Evolutionary conservation across 2,329 filamentous ascomycete genomes (phyloP), one percentile per base, ranked within the genome.

Genomic region (Neoarthrinium moseri): DNA sequence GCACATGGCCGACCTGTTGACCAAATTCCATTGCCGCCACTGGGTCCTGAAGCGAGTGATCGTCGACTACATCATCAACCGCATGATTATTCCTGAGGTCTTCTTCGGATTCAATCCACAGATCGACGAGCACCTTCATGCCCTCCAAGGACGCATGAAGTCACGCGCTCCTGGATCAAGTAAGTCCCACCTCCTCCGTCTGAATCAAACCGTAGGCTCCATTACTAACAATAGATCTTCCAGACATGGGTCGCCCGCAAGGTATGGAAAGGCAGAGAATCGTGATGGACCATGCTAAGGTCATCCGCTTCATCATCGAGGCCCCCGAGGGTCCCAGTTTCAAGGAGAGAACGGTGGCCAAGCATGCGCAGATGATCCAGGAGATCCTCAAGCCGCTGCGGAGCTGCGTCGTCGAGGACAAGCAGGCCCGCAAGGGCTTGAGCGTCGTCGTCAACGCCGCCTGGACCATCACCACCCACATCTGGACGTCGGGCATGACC

Each of bases 401-500:
- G 7, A 50, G 52, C 5, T 41, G 30, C 22, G 45, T 43, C 2
- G 45, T 50, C 3, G 37, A 52, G 7, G 51, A 52, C 10, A 52
- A 58, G 5, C 23, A 23, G 0, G 57, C 57, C 2, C 27, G 50
- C 4, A 53, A 51, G 44, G 48, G 50, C 0, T 27, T 63, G 4
- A 51, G 51, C 3, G 46, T 61, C 22, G 48, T 63, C 42, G 49
- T 59, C 20, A 48, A 52, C 7, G 50, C 53, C 13, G 53, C 57
- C 5, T 61, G 50, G 50, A 58, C 60, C 34, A 55, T 63, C 36
- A 58, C 55, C 39, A 42, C 56, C 24, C 57, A 60, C 40, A 47
- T 62, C 18, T 65, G 62, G 62, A 55, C 50, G 26, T 60, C 58
- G 4, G 53, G 56, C 26, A 55, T 59, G 51, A 64, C 60, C 1